phyloP scores from a whole-genome alignment of 371 early-diverging fungal genomes.

The Mucor racemosus region DNA sequence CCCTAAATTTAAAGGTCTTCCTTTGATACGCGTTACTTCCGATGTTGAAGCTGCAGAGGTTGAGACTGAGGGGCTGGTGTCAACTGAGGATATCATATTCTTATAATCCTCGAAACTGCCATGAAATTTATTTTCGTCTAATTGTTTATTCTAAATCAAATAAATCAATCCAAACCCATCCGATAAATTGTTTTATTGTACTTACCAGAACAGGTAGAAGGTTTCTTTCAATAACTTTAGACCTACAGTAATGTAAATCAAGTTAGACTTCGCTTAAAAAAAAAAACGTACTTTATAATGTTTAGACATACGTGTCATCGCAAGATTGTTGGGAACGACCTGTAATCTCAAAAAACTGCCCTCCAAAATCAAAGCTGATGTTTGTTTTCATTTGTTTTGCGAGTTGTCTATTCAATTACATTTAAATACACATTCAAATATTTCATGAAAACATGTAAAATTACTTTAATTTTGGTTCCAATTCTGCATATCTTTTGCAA shows the following conservation, averaged over 20 bases:
- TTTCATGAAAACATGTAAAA: not conserved
- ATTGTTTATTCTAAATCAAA: not conserved
- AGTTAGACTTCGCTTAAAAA: not conserved
- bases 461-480: constrained; percentile 7
- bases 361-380: constrained; percentile 15
- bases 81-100: not conserved
- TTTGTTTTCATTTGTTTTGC: constrained; percentile 20
- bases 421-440: not conserved
- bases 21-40: not conserved
- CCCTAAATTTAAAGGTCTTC: constrained; percentile 18
- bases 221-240: not conserved
- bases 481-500: not conserved
- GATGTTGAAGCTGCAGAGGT: not conserved
- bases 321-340: constrained; percentile 27
- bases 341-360: constrained; percentile 25
- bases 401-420: constrained; percentile 4
- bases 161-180: not conserved
- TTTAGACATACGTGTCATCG: constrained; percentile 16
- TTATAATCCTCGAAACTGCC: constrained; percentile 22
- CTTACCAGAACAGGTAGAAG: constrained; percentile 20
- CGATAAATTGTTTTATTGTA: not conserved
- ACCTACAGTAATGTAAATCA: not conserved
- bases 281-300: not conserved
- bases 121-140: constrained; percentile 13
- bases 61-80: not conserved